Evolutionary conservation across 768 basidiomycete genomes (phyloP).

Genomic region (Mycena amicta): DNA sequence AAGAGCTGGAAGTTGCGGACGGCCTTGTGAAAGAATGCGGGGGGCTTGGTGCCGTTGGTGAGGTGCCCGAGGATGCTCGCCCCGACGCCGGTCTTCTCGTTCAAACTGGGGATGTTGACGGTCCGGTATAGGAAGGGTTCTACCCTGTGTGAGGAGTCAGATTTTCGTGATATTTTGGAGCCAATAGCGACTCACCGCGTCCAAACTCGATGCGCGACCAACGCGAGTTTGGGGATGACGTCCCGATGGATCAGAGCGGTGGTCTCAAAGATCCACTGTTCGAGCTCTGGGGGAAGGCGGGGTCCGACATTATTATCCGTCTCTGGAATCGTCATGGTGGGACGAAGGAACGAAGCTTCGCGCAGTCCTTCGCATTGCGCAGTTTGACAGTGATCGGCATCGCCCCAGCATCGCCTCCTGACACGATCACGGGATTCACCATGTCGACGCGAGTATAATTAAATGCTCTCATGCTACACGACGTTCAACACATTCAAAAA

Average conservation of each 20-base stretch:
- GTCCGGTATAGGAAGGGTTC: background rate
- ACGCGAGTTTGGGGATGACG: constrained; percentile 32
- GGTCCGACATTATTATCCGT: too few species aligned
- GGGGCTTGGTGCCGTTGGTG: background rate
- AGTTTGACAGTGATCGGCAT: too few species aligned
- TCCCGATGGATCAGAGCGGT: constrained; percentile 32
- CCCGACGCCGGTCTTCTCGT: background rate
- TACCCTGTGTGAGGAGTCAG: background rate
- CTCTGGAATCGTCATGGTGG: background rate
- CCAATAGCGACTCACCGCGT: constrained; percentile 31
- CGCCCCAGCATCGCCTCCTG: too few species aligned
- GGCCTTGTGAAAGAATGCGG: background rate
- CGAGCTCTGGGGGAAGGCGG: constrained; percentile 41
- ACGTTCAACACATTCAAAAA: too few species aligned
- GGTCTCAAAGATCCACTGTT: constrained; percentile 40
- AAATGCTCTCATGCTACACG: too few species aligned
- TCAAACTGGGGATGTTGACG: background rate
- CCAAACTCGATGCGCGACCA: constrained; percentile 38
- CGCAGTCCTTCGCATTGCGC: too few species aligned
- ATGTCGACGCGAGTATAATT: too few species aligned
- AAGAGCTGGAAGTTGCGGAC: background rate
- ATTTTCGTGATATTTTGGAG: background rate
- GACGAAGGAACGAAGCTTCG: constrained; percentile 2
- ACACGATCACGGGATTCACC: too few species aligned
- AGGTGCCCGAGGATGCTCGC: background rate